Evolutionary conservation across 1,284 basidiomycete genomes (phyloP).

Genomic region (Thelephora terrestris): DNA sequence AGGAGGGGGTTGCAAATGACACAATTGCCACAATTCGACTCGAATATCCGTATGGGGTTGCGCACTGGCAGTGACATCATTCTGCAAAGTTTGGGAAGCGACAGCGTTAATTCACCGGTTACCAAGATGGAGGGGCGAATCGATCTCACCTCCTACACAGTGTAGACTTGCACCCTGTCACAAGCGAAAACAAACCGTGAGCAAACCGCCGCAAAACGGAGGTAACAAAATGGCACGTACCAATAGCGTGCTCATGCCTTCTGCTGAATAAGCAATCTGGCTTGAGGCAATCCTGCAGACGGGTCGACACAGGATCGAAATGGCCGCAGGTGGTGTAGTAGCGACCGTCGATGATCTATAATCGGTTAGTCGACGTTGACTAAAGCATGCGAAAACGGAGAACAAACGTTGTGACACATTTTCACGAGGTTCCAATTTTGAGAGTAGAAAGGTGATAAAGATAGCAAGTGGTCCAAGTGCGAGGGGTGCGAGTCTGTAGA

Average conservation of each 20-base stretch:
- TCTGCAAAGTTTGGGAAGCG: slow-evolving; percentile 22
- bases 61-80: slow-evolving; percentile 61
- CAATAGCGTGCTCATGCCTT: slow-evolving; percentile 46
- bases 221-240: slow-evolving; percentile 29
- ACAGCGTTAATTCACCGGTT: background rate
- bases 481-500: no score
- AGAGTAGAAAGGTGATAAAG: background rate
- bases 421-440: slow-evolving; percentile 8
- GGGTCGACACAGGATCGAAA: slow-evolving; percentile 65
- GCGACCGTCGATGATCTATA: slow-evolving; percentile 67
- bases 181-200: slow-evolving; percentile 1
- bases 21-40: slow-evolving; percentile 49
- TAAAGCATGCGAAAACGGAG: background rate
- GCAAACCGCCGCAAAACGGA: background rate
- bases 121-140: no score
- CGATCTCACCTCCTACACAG: slow-evolving; percentile 28
- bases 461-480: background rate
- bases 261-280: slow-evolving; percentile 62
- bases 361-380: slow-evolving; percentile 7
- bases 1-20: slow-evolving; percentile 18
- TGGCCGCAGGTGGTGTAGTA: slow-evolving; percentile 65
- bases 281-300: slow-evolving; percentile 53
- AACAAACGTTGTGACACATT: slow-evolving; percentile 72
- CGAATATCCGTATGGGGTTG: slow-evolving; percentile 66
- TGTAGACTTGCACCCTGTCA: slow-evolving; percentile 48